These are phyloP conservation scores for Hymenoscyphus scutula DNA, from an alignment of 2,329 filamentous ascomycete species.

Conservation along the genomic window DNA sequence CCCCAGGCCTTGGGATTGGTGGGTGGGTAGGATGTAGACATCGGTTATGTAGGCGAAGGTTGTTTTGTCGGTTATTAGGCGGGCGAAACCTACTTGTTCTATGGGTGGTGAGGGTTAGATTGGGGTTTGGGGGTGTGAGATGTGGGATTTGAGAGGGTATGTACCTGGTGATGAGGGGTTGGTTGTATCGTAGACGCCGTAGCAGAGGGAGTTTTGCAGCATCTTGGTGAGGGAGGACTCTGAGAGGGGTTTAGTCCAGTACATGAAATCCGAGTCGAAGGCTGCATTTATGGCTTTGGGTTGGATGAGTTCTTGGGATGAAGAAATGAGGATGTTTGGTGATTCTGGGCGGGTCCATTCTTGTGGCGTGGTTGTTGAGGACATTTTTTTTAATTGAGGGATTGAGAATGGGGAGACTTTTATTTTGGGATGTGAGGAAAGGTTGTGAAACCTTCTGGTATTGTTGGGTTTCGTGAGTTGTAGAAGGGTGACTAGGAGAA, in stretches of 20 bases:
- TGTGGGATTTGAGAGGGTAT: too few relatives aligned
- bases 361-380: conserved; percentile 52
- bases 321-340: conserved; percentile 56
- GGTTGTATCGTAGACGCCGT: conserved; percentile 49
- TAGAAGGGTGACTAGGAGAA: too few relatives aligned
- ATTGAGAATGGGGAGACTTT: too few relatives aligned
- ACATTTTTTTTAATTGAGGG: not conserved
- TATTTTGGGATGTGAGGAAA: too few relatives aligned
- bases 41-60: conserved; percentile 69
- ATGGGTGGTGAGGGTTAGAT: conserved; percentile 19
- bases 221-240: conserved; percentile 47
- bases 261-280: conserved; percentile 55
- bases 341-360: conserved; percentile 42
- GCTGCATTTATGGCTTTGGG: conserved; percentile 50
- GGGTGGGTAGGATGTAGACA: conserved; percentile 58
- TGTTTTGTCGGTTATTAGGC: conserved; percentile 65
- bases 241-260: conserved; percentile 57
- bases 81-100: conserved; percentile 50
- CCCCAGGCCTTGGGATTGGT: conserved; percentile 60
- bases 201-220: conserved; percentile 55
- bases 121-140: not conserved
- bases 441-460: too few relatives aligned
- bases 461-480: too few relatives aligned
- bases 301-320: conserved; percentile 52
- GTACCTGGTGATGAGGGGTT: too few relatives aligned